A percentile compares a stretch with the other conserved stretches of the same genome.
phyloP scores from a whole-genome alignment of 805 yeast genomes.

The Wickerhamomyces rabaulensis region DNA sequence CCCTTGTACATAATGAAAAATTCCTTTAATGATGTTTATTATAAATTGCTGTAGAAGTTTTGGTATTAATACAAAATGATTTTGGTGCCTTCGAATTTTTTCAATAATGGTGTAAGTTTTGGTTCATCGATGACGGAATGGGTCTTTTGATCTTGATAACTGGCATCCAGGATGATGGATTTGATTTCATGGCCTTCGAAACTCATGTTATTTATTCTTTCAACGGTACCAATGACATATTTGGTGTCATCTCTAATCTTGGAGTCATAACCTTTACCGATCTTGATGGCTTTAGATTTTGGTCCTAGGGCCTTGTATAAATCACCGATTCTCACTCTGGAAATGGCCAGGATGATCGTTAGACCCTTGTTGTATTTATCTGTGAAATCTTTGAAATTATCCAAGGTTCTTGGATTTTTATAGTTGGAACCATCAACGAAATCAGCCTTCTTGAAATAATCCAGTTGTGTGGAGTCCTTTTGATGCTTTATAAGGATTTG shows the following conservation, averaged over 20 bases:
- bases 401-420: slow-evolving; percentile 46
- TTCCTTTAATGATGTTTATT: not conserved
- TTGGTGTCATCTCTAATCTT: slow-evolving; percentile 22
- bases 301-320: slow-evolving; percentile 54
- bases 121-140: slow-evolving; percentile 23
- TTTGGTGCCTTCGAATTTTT: slow-evolving; percentile 21
- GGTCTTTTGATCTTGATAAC: slow-evolving; percentile 23
- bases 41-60: not conserved
- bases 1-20: not conserved
- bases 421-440: slow-evolving; percentile 61
- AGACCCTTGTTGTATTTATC: slow-evolving; percentile 41
- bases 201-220: slow-evolving; percentile 16
- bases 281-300: slow-evolving; percentile 20
- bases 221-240: slow-evolving; percentile 23
- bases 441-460: slow-evolving; percentile 53
- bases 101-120: slow-evolving; percentile 17
- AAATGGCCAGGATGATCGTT: slow-evolving; percentile 55
- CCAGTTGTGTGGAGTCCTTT: slow-evolving; percentile 69
- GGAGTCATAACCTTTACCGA: slow-evolving; percentile 24
- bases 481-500: slow-evolving; percentile 51
- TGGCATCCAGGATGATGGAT: slow-evolving; percentile 22
- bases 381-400: slow-evolving; percentile 51
- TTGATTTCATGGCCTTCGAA: slow-evolving; percentile 17
- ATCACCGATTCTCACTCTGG: slow-evolving; percentile 87
- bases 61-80: slow-evolving; percentile 18